These are phyloP conservation scores for Claviceps quebecensis DNA, from an alignment of 2,329 filamentous ascomycete species.

Conservation along the genomic window DNA sequence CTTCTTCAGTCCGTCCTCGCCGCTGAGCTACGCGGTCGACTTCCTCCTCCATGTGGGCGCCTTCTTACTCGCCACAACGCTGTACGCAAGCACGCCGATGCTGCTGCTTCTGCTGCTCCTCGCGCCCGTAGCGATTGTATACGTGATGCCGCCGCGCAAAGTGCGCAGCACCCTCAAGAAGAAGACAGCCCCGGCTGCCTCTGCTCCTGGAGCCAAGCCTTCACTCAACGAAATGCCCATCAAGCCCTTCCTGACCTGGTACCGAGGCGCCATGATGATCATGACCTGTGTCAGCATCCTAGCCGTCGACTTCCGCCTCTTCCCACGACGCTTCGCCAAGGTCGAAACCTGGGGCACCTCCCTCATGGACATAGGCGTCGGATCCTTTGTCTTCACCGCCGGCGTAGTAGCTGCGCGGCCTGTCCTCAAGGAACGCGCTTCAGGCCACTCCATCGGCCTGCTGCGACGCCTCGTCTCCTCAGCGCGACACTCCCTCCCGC, in stretches of 20 bases:
- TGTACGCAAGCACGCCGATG: constrained; percentile 64
- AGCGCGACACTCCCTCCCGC: constrained; percentile 66
- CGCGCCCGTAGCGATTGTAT: constrained; percentile 53
- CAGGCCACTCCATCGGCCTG: constrained; percentile 35
- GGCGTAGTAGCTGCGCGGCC: constrained; percentile 81
- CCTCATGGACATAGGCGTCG: constrained; percentile 96
- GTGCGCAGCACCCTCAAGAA: constrained; percentile 14
- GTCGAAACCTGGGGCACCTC: constrained; percentile 99
- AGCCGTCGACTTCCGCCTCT: constrained; percentile 90
- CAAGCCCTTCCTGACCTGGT: constrained; percentile 86
- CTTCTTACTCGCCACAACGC: constrained; percentile 70
- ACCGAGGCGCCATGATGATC: constrained; percentile 83
- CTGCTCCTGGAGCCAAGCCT: not conserved
- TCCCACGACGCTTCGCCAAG: constrained; percentile 90
- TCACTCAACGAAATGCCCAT: constrained; percentile 46
- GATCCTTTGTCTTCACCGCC: constrained; percentile 91
- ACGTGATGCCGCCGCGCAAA: constrained; percentile 33
- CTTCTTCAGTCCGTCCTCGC: constrained; percentile 66
- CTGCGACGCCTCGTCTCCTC: constrained; percentile 48
- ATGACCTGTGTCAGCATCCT: constrained; percentile 82
- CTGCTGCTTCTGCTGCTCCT: constrained; percentile 64
- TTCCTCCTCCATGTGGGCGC: constrained; percentile 76
- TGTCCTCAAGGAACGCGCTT: constrained; percentile 54
- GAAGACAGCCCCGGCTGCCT: not conserved
- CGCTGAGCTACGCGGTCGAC: constrained; percentile 58